Evolutionary conservation across 2,329 filamentous ascomycete species (phyloP).

Genomic region (Monilinia aucupariae): DNA sequence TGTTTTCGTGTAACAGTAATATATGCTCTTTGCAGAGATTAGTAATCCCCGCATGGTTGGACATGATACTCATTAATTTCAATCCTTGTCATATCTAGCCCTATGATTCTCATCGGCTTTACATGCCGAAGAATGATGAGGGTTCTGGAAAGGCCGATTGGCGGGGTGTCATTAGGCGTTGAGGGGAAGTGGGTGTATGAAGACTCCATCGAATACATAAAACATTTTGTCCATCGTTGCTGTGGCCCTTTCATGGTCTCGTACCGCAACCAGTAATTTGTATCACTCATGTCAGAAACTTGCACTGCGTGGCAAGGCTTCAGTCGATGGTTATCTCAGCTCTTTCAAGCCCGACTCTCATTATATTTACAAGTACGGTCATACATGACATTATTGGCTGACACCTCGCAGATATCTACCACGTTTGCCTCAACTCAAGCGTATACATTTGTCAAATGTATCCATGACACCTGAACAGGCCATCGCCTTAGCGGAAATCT

Average conservation of each 20-base stretch:
- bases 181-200: neutral
- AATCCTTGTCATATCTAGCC: conserved; percentile 8
- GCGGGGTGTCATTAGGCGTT: neutral
- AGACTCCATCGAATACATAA: neutral
- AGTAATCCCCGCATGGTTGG: conserved; percentile 1
- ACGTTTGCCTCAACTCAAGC: conserved; percentile 68
- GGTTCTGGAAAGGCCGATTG: neutral
- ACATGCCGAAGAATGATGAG: neutral
- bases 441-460: conserved; percentile 82
- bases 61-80: neutral
- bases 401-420: conserved; percentile 59
- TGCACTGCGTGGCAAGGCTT: neutral
- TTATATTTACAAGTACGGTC: neutral
- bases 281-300: conserved; percentile 8
- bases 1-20: neutral
- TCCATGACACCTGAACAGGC: conserved; percentile 80
- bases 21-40: neutral
- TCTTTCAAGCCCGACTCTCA: neutral
- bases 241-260: neutral
- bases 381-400: conserved; percentile 7
- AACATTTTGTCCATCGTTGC: neutral
- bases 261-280: conserved; percentile 13
- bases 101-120: neutral
- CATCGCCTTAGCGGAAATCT: conserved; percentile 82
- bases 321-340: conserved; percentile 8